A percentile compares a stretch with the other conserved stretches of the same genome.
Evolutionary conservation across 1,284 basidiomycete species (phyloP).

Genomic region (Psilocybe mexicana): DNA sequence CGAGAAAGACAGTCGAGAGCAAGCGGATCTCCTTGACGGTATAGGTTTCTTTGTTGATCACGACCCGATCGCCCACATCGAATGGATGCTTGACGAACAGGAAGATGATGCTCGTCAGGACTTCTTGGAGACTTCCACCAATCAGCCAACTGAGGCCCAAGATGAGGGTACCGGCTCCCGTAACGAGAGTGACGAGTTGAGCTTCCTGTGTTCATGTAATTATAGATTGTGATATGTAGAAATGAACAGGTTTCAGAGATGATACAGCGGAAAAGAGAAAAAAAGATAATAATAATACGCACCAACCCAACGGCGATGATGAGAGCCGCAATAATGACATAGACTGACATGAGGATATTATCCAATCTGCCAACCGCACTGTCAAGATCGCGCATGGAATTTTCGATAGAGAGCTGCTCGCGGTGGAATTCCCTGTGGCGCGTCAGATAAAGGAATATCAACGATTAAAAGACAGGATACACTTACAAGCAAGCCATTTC

Average conservation of each 20-base stretch:
- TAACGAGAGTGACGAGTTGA: constrained; percentile 72
- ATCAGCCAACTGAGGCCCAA: constrained; percentile 92
- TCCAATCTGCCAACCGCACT: constrained; percentile 83
- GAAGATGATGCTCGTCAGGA: constrained; percentile 81
- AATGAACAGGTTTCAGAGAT: neutral
- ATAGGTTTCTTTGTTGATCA: constrained; percentile 56
- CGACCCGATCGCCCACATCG: constrained; percentile 85
- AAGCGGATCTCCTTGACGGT: constrained; percentile 88
- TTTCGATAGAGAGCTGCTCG: constrained; percentile 82
- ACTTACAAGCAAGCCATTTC: constrained; percentile 67
- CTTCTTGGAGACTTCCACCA: constrained; percentile 67
- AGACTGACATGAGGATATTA: constrained; percentile 71
- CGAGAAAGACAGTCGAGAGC: constrained; percentile 76
- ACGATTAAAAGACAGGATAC: constrained; percentile 1
- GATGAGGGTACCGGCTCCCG: constrained; percentile 80
- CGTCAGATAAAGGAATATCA: neutral
- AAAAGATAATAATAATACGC: constrained; percentile 24
- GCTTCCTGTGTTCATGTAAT: constrained; percentile 46
- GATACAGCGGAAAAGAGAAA: constrained; percentile 4
- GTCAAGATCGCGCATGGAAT: constrained; percentile 90
- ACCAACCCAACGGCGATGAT: constrained; percentile 78
- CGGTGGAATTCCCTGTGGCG: constrained; percentile 71
- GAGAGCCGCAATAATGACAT: constrained; percentile 67
- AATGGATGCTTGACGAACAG: constrained; percentile 87
- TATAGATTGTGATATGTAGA: constrained; percentile 5